Conservation (phyloP, 2,329 filamentous ascomycete species). For the Fonsecaea erecta region DNA sequence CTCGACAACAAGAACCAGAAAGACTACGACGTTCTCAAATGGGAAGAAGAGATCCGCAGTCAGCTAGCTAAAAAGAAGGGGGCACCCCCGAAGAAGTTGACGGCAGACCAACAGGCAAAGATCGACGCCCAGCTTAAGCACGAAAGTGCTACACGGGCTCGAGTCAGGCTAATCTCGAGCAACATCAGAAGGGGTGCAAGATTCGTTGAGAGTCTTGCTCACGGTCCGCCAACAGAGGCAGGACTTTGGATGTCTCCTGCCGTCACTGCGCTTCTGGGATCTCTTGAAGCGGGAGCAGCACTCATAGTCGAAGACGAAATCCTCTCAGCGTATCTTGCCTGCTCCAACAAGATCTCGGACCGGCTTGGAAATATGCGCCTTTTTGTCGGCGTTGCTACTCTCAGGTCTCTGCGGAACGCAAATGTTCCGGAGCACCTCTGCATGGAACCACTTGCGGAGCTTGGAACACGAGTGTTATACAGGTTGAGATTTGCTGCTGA, state of each 20-base stretch:
- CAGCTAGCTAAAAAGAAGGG: constrained; percentile 95
- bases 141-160: constrained; percentile 75
- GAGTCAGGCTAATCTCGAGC: constrained; percentile 71
- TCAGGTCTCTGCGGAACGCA: constrained; percentile 76
- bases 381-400: constrained; percentile 85
- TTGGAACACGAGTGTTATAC: constrained; percentile 88
- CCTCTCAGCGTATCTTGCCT: constrained; percentile 76
- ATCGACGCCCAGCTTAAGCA: constrained; percentile 89
- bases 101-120: constrained; percentile 83
- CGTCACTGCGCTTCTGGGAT: constrained; percentile 71
- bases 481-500: constrained; percentile 87
- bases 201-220: constrained; percentile 79
- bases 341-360: constrained; percentile 72
- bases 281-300: constrained; percentile 79
- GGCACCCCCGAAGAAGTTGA: constrained; percentile 80
- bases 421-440: constrained; percentile 73
- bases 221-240: constrained; percentile 85
- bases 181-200: constrained; percentile 81
- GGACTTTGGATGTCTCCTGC: constrained; percentile 85
- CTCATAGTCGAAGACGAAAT: constrained; percentile 80
- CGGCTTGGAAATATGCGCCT: constrained; percentile 76
- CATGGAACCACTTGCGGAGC: constrained; percentile 77
- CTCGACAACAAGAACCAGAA: constrained; percentile 86
- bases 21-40: constrained; percentile 94
- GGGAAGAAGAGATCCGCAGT: constrained; percentile 88